Base-by-base conservation (phyloP, 2,329 filamentous ascomycete species). In the Penicillium sp. region DNA sequence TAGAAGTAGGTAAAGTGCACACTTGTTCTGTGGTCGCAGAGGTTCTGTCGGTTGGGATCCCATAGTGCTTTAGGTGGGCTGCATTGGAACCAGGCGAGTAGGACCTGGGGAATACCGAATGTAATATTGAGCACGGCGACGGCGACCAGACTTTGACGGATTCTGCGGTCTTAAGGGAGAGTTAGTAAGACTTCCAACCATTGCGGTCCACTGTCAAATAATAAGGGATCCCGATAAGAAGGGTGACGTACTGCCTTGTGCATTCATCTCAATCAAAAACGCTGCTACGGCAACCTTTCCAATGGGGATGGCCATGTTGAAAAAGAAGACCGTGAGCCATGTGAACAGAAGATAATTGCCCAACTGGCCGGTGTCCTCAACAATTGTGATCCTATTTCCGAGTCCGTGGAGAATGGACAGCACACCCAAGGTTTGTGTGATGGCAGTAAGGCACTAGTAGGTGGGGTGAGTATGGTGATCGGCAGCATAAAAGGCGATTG, bases 271-370 rank as follows among this genome's bases (percentile, higher is more conserved):
- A 46, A 63, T 62, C 26, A 63, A 27, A n/a, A 63, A 63, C 18
- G 59, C 59, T 3, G 57, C 55, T 14, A 63, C 61, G 1, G 61
- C 61, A 2, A 63, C 59, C 44, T 63, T 63, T 33, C 61, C 61
- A 15, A 59, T 63, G 1, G 61, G 61, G 48, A 63, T 63, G 4
- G 59, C 61, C 31, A 63, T 43, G 31, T 63, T 63, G 48, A 63
- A 63, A 31, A 63, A 63, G 41, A 63, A 63, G 11, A 63, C 61
- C 4, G 61, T 63, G 23, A 62, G 54, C 61, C 61, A 63, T 18
- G 61, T 63, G 35, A 58, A 63, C 2, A 62, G 51, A 26, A 63
- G 57, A 43, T 60, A 63, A 25, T 62, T 60, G 48, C 55, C 53
- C 23, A 63, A 29, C 44, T 63, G 49, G 23, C 55, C 57, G 3